Percentiles rank a stretch among this genome's conserved stretches.
phyloP scores from a whole-genome alignment of 768 basidiomycete species.

The Naematelia aurantialba region DNA sequence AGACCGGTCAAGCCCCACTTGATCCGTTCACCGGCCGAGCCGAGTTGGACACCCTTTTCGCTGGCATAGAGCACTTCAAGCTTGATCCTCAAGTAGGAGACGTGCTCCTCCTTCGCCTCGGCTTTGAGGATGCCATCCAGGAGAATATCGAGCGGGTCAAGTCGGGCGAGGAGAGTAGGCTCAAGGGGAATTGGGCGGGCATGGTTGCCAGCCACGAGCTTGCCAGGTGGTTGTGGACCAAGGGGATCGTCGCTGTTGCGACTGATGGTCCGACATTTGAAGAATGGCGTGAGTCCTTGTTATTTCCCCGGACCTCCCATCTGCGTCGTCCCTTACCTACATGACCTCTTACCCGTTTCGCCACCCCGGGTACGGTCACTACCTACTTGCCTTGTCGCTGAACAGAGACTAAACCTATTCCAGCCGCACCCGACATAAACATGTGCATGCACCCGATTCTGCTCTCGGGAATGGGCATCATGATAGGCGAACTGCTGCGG shows the following conservation, averaged over 20 bases:
- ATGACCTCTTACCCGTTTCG: too few species aligned
- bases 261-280: constrained; percentile 16
- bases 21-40: constrained; percentile 4
- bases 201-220: not conserved
- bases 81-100: constrained; percentile 11
- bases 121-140: constrained; percentile 9
- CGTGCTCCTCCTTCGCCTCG: constrained; percentile 14
- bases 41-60: not conserved
- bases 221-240: constrained; percentile 14
- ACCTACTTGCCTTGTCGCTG: too few species aligned
- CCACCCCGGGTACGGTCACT: too few species aligned
- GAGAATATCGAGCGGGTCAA: not conserved
- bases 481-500: constrained; percentile 12
- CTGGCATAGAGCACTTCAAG: constrained; percentile 4
- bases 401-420: not conserved
- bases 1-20: not conserved
- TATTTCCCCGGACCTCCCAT: not conserved
- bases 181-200: constrained; percentile 8
- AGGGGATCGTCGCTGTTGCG: constrained; percentile 13
- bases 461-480: constrained; percentile 13
- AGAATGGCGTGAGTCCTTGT: constrained; percentile 9
- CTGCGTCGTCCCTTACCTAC: too few species aligned
- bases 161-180: not conserved
- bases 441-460: constrained; percentile 10
- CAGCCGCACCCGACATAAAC: not conserved